Evolutionary conservation across 2,329 filamentous ascomycete genomes (phyloP).

Genomic region (Diaporthe batatas): DNA sequence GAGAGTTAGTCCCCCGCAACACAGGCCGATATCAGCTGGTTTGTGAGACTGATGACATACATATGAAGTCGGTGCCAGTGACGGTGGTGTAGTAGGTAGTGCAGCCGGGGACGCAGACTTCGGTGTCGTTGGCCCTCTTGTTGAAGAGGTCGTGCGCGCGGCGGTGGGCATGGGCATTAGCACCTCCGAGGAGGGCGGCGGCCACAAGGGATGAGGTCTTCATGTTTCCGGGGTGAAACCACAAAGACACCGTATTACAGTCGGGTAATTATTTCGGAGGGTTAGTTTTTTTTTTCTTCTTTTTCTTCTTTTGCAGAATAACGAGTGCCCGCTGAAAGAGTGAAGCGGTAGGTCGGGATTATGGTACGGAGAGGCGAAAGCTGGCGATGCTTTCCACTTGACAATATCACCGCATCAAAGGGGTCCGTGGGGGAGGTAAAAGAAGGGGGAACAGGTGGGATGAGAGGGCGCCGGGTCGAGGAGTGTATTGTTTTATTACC

Average conservation of each 20-base stretch:
- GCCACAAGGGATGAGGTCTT: slow-evolving; percentile 78
- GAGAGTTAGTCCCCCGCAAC: slow-evolving; percentile 26
- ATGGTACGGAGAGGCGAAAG: slow-evolving; percentile 64
- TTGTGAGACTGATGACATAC: slow-evolving; percentile 60
- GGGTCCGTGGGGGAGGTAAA: slow-evolving; percentile 57
- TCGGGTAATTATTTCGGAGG: slow-evolving; percentile 36
- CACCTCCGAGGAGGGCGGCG: slow-evolving; percentile 70
- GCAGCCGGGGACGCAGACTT: slow-evolving; percentile 73
- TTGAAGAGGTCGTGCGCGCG: slow-evolving; percentile 73
- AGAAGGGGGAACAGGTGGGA: slow-evolving; percentile 52
- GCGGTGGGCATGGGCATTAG: slow-evolving; percentile 71
- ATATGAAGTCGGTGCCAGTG: slow-evolving; percentile 72
- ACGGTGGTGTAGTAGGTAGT: slow-evolving; percentile 80
- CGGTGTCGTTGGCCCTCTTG: slow-evolving; percentile 61
- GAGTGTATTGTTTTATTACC: slow-evolving; percentile 58
- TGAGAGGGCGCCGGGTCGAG: slow-evolving; percentile 49
- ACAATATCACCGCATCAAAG: slow-evolving; percentile 64
- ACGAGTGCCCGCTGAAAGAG: slow-evolving; percentile 90
- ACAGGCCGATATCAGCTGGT: neutral
- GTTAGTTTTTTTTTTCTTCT: slow-evolving; percentile 49
- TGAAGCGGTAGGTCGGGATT: slow-evolving; percentile 76
- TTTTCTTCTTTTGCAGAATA: slow-evolving; percentile 48
- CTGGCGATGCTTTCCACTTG: slow-evolving; percentile 61
- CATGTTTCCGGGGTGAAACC: slow-evolving; percentile 68
- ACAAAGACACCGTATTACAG: slow-evolving; percentile 32